Base-by-base conservation (phyloP, 768 basidiomycete genomes). In the Auriscalpium microsporum region DNA sequence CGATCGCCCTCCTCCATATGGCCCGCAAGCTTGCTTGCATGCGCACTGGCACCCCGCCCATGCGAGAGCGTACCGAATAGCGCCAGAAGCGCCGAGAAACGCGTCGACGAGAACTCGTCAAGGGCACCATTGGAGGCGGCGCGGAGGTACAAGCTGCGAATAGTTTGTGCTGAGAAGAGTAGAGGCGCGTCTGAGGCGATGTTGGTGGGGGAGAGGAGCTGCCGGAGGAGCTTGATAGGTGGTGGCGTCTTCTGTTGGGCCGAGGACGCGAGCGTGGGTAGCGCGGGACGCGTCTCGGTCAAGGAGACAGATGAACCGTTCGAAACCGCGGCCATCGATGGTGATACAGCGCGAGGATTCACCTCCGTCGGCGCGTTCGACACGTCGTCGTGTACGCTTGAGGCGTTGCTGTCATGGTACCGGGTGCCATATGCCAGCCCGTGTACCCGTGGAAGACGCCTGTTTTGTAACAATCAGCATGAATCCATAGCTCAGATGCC, bases 1-100 rank as follows among this genome's bases (percentile, higher is more conserved):
- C 56, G 53, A 1, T 63, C 37, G 17, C 49, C 23, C n/a, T 56
- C 52, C 4, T 55, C 56, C 23, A 72, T 65, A 51, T 62, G 65
- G 13, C 66, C 61, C 13, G 69, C 63, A 21, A 75, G 63, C 8
- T 55, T 54, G 44, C 52, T 56, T 23, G 35, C 45, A 21, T 48
- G 51, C 45, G 42, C 36, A 17, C 33, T 28, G 14, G 56, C 55
- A 28, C 50, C 34, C 38, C 48, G 35, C 19, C 37, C 28, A 16
- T 46, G 47, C 46, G 59, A 62, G 38, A 60, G 50, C 3, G 61
- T 57, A 37, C 61, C 61, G 49, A 60, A 55, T 40, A 62, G 50
- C 2, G 53, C 33, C 17, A 62, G 55, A 10, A 62, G 54, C 14
- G 48, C 58, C 21, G 58, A 56, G 45, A 61, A 56, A 16, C 53